Evolutionary conservation across 768 basidiomycete species (phyloP).

Genomic region (Lactarius tabidus): DNA sequence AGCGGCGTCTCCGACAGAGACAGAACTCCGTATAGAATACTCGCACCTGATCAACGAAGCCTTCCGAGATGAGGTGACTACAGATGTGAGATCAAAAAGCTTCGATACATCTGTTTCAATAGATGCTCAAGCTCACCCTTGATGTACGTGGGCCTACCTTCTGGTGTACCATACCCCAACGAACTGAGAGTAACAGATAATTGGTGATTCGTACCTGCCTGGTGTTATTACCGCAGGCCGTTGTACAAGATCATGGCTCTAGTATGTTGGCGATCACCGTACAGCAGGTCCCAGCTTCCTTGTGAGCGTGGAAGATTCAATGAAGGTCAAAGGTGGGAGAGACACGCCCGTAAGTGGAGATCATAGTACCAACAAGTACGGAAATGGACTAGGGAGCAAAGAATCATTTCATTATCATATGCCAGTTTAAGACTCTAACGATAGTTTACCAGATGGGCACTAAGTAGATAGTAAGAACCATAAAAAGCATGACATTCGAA

Average conservation of each 20-base stretch:
- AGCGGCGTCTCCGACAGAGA: constrained; percentile 18
- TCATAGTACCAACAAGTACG: no score
- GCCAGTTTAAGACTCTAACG: no score
- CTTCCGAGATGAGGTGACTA: constrained; percentile 16
- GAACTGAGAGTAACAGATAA: not conserved
- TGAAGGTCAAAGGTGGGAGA: no score
- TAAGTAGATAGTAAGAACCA: no score
- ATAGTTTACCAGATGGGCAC: no score
- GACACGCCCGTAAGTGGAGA: no score
- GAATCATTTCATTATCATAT: no score
- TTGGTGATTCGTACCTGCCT: not conserved
- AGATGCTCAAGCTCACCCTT: not conserved
- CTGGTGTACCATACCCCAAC: not conserved
- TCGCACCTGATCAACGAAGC: constrained; percentile 19
- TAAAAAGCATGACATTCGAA: no score
- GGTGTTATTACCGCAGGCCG: not conserved
- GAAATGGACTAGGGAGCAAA: no score
- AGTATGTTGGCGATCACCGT: not conserved
- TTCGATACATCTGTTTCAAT: not conserved
- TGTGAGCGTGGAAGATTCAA: not conserved
- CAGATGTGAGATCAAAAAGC: not conserved
- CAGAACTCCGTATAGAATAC: constrained; percentile 1
- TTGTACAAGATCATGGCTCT: not conserved
- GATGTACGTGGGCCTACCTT: not conserved
- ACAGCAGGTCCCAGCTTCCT: not conserved